These are phyloP conservation scores for Laburnicola sp. DNA, from an alignment of 2,329 filamentous ascomycete genomes.

Conservation along the genomic window DNA sequence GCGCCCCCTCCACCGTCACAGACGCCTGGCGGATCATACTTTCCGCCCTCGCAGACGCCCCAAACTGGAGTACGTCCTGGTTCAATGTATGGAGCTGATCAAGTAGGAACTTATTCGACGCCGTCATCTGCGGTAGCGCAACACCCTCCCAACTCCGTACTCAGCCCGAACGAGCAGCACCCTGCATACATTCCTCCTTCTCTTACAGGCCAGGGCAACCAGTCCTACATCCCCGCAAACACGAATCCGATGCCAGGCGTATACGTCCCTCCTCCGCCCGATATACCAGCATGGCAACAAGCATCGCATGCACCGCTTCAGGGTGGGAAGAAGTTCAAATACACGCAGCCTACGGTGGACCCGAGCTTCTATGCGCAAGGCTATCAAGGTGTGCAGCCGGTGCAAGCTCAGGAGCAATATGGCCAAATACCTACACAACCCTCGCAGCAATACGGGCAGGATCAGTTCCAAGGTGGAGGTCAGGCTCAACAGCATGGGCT, in stretches of 20 bases:
- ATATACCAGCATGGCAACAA: conserved; percentile 44
- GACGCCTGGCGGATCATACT: conserved; percentile 39
- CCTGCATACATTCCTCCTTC: conserved; percentile 40
- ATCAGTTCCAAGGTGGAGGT: conserved; percentile 9
- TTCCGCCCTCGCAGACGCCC: conserved; percentile 26
- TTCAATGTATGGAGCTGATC: conserved; percentile 35
- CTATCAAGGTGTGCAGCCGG: conserved; percentile 28
- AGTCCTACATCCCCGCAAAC: conserved; percentile 40
- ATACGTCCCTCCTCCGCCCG: conserved; percentile 43
- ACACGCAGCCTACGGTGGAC: conserved; percentile 34
- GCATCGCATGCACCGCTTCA: conserved; percentile 41
- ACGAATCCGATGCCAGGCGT: conserved; percentile 42
- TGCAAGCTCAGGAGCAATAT: conserved; percentile 22
- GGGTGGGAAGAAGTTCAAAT: conserved; percentile 37
- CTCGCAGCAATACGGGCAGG: conserved; percentile 17
- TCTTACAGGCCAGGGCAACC: conserved; percentile 37
- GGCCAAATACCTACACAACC: conserved; percentile 13
- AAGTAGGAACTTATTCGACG: conserved; percentile 20
- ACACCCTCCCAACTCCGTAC: conserved; percentile 25
- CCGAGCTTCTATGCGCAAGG: conserved; percentile 31
- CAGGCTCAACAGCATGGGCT: conserved; percentile 20
- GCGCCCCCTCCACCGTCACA: conserved; percentile 35
- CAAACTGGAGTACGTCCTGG: conserved; percentile 24
- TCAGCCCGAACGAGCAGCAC: conserved; percentile 39
- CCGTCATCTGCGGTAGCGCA: conserved; percentile 23